These are phyloP conservation scores for Strobilomyces echinocephalus DNA, from an alignment of 768 basidiomycete genomes.

Conservation along the genomic window DNA sequence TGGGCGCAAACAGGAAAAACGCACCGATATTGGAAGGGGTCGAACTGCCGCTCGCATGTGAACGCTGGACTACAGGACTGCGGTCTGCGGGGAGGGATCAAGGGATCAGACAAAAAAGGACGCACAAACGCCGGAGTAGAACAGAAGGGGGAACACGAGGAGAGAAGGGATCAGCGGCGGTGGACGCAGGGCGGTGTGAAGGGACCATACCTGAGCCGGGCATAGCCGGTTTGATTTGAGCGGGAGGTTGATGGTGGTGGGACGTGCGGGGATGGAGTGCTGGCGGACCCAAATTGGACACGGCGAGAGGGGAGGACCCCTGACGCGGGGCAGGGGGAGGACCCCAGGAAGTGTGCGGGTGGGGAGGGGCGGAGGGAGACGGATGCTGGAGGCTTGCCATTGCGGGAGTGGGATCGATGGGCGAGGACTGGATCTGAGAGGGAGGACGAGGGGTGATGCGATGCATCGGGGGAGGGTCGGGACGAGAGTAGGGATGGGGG, in stretches of 20 bases:
- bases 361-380: conserved; percentile 25
- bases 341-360: conserved; percentile 31
- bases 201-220: conserved; percentile 26
- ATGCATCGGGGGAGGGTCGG: conserved; percentile 22
- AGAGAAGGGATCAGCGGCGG: conserved; percentile 1
- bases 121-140: not conserved
- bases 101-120: conserved; percentile 6
- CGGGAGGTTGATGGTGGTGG: conserved; percentile 26
- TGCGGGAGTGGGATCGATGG: conserved; percentile 27
- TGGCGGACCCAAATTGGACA: conserved; percentile 24
- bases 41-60: conserved; percentile 22
- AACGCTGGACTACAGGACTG: conserved; percentile 27
- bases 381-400: conserved; percentile 33
- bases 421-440: conserved; percentile 24
- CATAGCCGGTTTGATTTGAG: conserved; percentile 32
- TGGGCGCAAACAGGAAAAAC: conserved; percentile 3
- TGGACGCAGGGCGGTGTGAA: not conserved
- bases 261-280: conserved; percentile 25
- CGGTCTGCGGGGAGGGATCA: conserved; percentile 18
- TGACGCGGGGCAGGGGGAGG: conserved; percentile 25
- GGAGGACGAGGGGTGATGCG: conserved; percentile 32
- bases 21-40: conserved; percentile 25
- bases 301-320: conserved; percentile 29
- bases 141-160: not conserved
- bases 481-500: conserved; percentile 14